Conservation (phyloP, 73 alveolate species). For the Paramecium pentaurelia region DNA sequence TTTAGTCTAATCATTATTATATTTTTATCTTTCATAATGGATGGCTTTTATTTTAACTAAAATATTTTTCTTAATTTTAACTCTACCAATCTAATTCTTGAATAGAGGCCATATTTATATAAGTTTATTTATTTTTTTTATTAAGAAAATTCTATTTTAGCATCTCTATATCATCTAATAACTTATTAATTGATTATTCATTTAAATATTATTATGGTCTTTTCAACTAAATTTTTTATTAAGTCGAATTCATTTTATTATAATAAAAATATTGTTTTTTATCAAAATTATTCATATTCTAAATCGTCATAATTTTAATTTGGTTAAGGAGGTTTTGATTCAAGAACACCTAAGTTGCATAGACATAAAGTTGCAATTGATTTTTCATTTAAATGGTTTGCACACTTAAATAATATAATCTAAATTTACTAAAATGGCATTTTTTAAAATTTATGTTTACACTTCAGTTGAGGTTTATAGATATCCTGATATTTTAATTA, state of each 20-base stretch:
- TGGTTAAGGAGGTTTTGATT: not conserved
- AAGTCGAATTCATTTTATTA: not conserved
- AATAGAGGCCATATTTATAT: no score
- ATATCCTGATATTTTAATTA: conserved; percentile 22
- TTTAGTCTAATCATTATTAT: not conserved
- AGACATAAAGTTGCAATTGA: conserved; percentile 19
- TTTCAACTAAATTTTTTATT: no score
- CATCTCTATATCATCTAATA: no score
- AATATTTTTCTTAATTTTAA: no score
- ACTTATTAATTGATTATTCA: no score
- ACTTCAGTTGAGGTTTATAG: not conserved
- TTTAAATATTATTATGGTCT: no score
- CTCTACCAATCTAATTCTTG: no score
- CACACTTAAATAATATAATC: not conserved
- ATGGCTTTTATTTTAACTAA: no score
- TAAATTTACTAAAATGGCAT: not conserved
- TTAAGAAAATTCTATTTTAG: no score
- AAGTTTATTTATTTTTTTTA: no score
- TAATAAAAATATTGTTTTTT: not conserved
- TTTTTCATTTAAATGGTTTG: not conserved
- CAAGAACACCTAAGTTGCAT: conserved; percentile 36
- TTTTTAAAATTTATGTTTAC: conserved; percentile 10
- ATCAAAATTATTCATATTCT: conserved; percentile 46
- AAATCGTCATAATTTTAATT: not conserved
- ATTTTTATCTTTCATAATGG: no score